Percentiles rank a stretch among this genome's conserved stretches.
phyloP scores from a whole-genome alignment of 2,329 filamentous ascomycete genomes.

The Conoideocrella luteorostrata region DNA sequence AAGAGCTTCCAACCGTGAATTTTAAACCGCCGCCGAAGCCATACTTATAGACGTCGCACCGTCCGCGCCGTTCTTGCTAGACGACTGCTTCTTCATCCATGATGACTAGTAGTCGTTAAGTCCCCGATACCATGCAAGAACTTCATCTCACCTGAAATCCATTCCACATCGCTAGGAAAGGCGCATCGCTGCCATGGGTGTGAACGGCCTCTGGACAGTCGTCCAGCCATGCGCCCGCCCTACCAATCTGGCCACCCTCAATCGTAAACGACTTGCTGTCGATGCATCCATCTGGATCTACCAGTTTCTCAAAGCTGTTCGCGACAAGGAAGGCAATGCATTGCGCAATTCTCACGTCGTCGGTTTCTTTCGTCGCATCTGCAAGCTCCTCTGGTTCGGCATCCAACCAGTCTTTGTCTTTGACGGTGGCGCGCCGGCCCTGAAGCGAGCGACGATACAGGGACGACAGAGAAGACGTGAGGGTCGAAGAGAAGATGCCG shows the following conservation, averaged over 20 bases:
- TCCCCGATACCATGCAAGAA: not conserved
- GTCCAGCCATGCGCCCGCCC: conserved; percentile 91
- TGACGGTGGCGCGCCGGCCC: conserved; percentile 83
- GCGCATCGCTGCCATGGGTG: conserved; percentile 64
- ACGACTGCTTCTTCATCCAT: not conserved
- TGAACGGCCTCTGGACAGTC: conserved; percentile 95
- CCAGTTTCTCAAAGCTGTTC: conserved; percentile 97
- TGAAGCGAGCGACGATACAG: conserved; percentile 88
- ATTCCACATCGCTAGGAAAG: not conserved
- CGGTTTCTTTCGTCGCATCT: conserved; percentile 96
- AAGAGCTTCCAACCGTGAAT: not conserved
- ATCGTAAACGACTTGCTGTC: conserved; percentile 91
- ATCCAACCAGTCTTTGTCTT: conserved; percentile 98
- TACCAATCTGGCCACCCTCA: conserved; percentile 92
- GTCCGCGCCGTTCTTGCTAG: not conserved
- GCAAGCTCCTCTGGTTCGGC: conserved; percentile 93
- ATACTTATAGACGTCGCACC: too few species aligned
- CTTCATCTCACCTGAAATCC: not conserved
- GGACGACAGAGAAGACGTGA: conserved; percentile 73
- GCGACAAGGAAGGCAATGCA: conserved; percentile 96
- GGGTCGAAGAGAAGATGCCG: conserved; percentile 86
- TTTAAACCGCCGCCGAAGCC: not conserved
- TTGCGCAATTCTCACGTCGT: conserved; percentile 93
- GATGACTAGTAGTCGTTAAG: not conserved
- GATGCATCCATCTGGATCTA: conserved; percentile 99